phyloP scores from a whole-genome alignment of 1,284 basidiomycete species.

The Peniophora sp. region DNA sequence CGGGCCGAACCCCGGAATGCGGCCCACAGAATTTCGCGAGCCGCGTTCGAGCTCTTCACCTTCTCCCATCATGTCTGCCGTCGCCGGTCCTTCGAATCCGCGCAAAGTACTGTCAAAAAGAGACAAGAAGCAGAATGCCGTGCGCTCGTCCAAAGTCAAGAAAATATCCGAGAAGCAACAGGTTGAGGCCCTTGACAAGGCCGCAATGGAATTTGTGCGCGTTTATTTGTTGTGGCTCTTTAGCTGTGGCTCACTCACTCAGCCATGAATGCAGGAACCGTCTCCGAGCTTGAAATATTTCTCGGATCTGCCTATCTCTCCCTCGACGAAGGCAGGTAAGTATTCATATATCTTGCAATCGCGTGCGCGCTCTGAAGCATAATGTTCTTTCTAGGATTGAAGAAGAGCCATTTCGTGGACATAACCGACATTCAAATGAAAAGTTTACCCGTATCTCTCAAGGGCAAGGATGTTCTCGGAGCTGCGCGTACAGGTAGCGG shows the following conservation, averaged over 20 bases:
- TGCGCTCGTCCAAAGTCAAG: conserved; percentile 29
- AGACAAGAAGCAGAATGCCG: conserved; percentile 12
- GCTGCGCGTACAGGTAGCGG: conserved; percentile 79
- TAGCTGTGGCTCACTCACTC: conserved; percentile 12
- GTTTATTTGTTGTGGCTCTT: conserved; percentile 2
- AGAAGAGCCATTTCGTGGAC: conserved; percentile 76
- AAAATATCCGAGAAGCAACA: conserved; percentile 45
- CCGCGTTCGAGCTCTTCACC: neutral
- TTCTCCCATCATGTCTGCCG: conserved; percentile 14
- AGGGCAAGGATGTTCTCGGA: conserved; percentile 66
- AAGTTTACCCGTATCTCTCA: conserved; percentile 57
- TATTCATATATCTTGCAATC: too few species aligned
- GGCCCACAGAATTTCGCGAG: neutral
- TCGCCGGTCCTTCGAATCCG: conserved; percentile 20
- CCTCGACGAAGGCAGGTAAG: conserved; percentile 59
- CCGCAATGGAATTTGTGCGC: conserved; percentile 53
- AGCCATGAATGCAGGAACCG: conserved; percentile 31
- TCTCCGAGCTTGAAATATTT: conserved; percentile 45
- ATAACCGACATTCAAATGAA: conserved; percentile 81
- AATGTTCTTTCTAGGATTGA: conserved; percentile 73
- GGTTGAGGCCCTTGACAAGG: conserved; percentile 44
- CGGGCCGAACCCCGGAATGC: neutral
- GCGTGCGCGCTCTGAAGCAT: too few species aligned
- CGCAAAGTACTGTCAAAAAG: conserved; percentile 11
- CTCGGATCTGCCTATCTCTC: conserved; percentile 63